These are phyloP conservation scores for Aureobasidium pullulans DNA, from an alignment of 2,329 filamentous ascomycete genomes.

Conservation along the genomic window DNA sequence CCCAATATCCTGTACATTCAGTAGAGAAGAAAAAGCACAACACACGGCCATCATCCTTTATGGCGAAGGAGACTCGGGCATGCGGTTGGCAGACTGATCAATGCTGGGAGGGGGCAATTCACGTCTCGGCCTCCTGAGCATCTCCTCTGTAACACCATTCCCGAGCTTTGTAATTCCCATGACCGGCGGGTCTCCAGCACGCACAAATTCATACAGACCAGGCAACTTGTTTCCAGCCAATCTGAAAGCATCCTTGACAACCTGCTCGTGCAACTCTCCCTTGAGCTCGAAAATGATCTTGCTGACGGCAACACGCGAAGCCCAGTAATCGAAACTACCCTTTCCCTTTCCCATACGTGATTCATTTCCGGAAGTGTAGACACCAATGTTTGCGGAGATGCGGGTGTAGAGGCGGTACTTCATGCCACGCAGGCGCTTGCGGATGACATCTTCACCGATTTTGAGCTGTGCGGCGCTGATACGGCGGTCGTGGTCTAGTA, in stretches of 20 bases:
- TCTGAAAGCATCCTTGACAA: conserved; percentile 87
- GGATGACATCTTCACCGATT: conserved; percentile 90
- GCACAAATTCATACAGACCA: conserved; percentile 90
- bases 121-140: conserved; percentile 72
- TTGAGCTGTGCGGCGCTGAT: conserved; percentile 82
- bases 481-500: conserved; percentile 87
- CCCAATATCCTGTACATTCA: not conserved
- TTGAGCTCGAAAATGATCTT: conserved; percentile 89
- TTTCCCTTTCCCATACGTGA: conserved; percentile 99
- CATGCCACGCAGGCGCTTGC: conserved; percentile 76
- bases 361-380: conserved; percentile 93
- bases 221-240: conserved; percentile 92
- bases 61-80: conserved; percentile 6
- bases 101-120: conserved; percentile 42
- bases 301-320: conserved; percentile 79
- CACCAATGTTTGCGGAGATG: conserved; percentile 85
- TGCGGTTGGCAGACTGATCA: conserved; percentile 10
- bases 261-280: conserved; percentile 87
- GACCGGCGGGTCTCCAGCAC: conserved; percentile 80
- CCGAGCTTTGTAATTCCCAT: conserved; percentile 88
- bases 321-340: conserved; percentile 95
- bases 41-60: not conserved
- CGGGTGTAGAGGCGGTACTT: conserved; percentile 90
- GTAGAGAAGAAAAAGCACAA: not conserved
- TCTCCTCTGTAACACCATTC: conserved; percentile 72